Conservation (phyloP, 352 stramenopile species). For the Globisporangium cederbergense region DNA sequence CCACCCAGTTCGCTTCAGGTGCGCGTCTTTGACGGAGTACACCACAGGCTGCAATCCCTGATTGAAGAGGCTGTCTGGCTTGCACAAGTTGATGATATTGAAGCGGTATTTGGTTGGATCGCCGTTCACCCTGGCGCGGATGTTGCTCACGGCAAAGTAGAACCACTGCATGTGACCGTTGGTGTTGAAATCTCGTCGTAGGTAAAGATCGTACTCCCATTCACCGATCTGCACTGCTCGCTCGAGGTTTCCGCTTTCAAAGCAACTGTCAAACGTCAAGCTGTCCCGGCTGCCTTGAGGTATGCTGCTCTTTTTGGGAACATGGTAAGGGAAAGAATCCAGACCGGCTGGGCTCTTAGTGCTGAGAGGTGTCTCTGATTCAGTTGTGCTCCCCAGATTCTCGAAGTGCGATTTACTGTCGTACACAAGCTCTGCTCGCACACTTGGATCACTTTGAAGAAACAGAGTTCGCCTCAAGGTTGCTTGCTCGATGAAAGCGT, state of each 20-base stretch:
- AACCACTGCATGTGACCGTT: constrained; percentile 91
- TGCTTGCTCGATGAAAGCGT: constrained; percentile 27
- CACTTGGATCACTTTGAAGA: constrained; percentile 27
- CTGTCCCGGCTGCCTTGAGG: constrained; percentile 20
- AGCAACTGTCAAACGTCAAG: constrained; percentile 90
- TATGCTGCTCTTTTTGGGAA: constrained; percentile 24
- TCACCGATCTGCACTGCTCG: constrained; percentile 75
- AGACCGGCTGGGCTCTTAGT: constrained; percentile 1
- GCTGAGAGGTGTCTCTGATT: not conserved
- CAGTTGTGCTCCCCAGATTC: constrained; percentile 2
- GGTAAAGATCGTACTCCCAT: constrained; percentile 88
- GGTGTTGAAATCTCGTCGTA: constrained; percentile 86
- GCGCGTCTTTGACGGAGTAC: constrained; percentile 78
- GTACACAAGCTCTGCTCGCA: constrained; percentile 51
- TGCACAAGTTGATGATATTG: constrained; percentile 93
- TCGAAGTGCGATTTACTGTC: constrained; percentile 30
- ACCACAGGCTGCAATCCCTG: constrained; percentile 88
- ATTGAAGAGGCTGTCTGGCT: constrained; percentile 91
- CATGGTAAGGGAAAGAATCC: constrained; percentile 30
- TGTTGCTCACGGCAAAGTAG: constrained; percentile 91
- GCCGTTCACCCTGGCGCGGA: constrained; percentile 14
- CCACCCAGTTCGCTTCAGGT: constrained; percentile 63
- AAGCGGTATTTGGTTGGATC: constrained; percentile 64
- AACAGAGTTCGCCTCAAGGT: constrained; percentile 27
- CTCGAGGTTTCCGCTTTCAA: constrained; percentile 92